phyloP scores from a whole-genome alignment of 1,284 basidiomycete genomes.

The Ustilago loliicola region DNA sequence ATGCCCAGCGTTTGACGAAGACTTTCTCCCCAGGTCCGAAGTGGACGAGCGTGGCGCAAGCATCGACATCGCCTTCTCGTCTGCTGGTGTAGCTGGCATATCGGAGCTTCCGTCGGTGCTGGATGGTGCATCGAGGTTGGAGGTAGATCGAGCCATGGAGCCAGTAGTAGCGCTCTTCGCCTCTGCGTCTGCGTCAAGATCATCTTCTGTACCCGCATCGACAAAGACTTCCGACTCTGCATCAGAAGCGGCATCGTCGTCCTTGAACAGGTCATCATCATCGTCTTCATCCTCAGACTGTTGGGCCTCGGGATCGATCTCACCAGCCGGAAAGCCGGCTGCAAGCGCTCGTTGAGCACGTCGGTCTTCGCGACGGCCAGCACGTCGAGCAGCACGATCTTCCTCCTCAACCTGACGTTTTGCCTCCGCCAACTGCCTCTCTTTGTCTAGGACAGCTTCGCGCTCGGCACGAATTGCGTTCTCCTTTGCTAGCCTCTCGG shows the following conservation, averaged over 20 bases:
- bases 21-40: conserved; percentile 16
- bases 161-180: conserved; percentile 33
- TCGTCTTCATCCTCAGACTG: conserved; percentile 36
- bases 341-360: conserved; percentile 32
- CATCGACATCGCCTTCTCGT: conserved; percentile 32
- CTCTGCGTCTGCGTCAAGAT: conserved; percentile 16
- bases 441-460: conserved; percentile 46
- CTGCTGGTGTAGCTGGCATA: conserved; percentile 45
- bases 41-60: conserved; percentile 10
- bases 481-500: conserved; percentile 27
- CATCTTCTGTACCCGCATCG: conserved; percentile 34
- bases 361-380: conserved; percentile 39
- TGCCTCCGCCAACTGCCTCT: conserved; percentile 40
- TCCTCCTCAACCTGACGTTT: conserved; percentile 53
- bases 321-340: conserved; percentile 35
- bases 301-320: conserved; percentile 31
- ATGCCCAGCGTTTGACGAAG: conserved; percentile 25
- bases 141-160: conserved; percentile 33
- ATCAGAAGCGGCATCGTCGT: conserved; percentile 24
- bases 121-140: conserved; percentile 39
- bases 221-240: conserved; percentile 41
- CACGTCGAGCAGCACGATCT: conserved; percentile 43
- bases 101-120: conserved; percentile 53
- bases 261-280: conserved; percentile 9
- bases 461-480: conserved; percentile 32